Base-by-base conservation (phyloP, 371 early-diverging fungal species). In the Phascolomyces articulosus region DNA sequence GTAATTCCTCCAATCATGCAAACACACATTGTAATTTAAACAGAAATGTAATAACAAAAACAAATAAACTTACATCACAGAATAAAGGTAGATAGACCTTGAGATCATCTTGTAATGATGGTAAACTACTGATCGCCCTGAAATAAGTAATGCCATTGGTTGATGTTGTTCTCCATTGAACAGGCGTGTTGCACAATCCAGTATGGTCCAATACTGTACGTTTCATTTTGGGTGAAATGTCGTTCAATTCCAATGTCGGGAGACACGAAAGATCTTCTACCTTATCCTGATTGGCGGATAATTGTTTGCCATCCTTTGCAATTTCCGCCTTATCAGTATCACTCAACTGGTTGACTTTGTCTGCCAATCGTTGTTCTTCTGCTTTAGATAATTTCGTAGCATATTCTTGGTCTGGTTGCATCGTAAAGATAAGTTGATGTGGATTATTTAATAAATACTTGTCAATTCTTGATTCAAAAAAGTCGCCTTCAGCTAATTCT, bases 131-230 rank as follows among this genome's bases (percentile, higher is more conserved):
- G 66, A 89, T 87, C 0, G 90, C 83, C 49, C 87, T 79, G 41
- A 96, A 82, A 70, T 97, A 98, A n/a, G 95, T 92, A 54, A 98
- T 88, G 18, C 96, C 97, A 67, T 98, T 98, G 21, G 98, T 96
- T 6, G 89, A 69, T 0, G 96, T 90, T 2, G 87, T 80, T 60
- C 95, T 83, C 89, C 90, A 90, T 58, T 94, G 93, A 20, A 91
- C 88, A 27, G 90, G 87, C 7, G 75, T 79, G 38, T 82, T 77
- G 58, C 75, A 80, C 31, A 88, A 70, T 10, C 85, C 85, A 47
- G 83, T 85, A 61, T 89, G 88, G 38, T 89, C 89, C 62, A 96
- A 71, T 4, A 88, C 80, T 61, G 84, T 88, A 4, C 86, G 83
- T 56, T 84, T 87, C 4, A 85, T 74, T 60, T 88, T 78, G 31